phyloP scores from a whole-genome alignment of 1,284 basidiomycete species.

The Macrocybe sp. region DNA sequence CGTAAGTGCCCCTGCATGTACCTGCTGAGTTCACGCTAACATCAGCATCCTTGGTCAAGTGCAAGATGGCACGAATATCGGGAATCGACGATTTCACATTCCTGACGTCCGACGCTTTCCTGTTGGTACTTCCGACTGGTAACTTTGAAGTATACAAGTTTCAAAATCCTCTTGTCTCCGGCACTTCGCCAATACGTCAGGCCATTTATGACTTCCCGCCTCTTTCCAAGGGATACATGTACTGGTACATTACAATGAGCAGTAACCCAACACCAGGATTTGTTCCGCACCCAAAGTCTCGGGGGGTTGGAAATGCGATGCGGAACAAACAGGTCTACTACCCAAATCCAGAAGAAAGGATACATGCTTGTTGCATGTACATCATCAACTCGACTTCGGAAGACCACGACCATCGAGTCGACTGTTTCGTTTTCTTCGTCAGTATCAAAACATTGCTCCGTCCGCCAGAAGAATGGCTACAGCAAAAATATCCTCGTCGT shows the following conservation, averaged over 20 bases:
- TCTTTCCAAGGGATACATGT: constrained; percentile 36
- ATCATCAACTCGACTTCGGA: constrained; percentile 32
- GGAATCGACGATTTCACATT: constrained; percentile 51
- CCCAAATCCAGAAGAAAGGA: constrained; percentile 38
- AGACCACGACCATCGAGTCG: constrained; percentile 27
- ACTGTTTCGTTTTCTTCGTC: constrained; percentile 46
- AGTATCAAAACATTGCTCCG: constrained; percentile 39
- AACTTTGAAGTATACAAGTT: constrained; percentile 44
- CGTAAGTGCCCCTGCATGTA: constrained; percentile 23
- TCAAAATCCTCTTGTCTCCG: constrained; percentile 26
- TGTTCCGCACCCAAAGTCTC: constrained; percentile 18
- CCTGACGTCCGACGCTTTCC: constrained; percentile 36
- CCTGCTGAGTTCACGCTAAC: not conserved
- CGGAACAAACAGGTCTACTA: constrained; percentile 31
- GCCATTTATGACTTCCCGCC: constrained; percentile 37
- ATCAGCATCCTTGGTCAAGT: constrained; percentile 21
- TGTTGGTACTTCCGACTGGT: constrained; percentile 39
- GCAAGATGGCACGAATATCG: constrained; percentile 26
- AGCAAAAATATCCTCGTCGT: too few relatives aligned
- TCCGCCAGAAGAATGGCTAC: constrained; percentile 28
- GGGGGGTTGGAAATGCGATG: too few relatives aligned
- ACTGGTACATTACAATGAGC: constrained; percentile 46
- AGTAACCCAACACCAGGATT: constrained; percentile 38
- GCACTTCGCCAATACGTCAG: constrained; percentile 24
- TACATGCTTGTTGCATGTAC: constrained; percentile 43